Conservation (phyloP, 768 basidiomycete species). For the Boletus sensibilis region DNA sequence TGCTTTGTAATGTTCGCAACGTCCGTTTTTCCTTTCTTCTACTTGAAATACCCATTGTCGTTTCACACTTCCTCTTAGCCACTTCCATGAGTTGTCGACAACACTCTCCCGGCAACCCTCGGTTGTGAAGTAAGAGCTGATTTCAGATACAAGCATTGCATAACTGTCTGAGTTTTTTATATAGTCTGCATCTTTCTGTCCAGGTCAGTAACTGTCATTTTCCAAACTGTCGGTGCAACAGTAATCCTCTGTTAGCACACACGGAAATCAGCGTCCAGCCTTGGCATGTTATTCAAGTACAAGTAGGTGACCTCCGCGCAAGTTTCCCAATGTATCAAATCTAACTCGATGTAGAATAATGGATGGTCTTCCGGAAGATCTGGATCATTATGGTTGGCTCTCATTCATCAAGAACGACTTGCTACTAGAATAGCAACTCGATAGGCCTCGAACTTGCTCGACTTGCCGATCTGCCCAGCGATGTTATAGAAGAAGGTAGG, state of each 20-base stretch:
- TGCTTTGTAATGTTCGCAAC: conserved; percentile 91
- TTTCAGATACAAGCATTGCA: neutral
- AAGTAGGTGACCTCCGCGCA: conserved; percentile 43
- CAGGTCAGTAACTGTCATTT: conserved; percentile 47
- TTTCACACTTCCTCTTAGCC: conserved; percentile 40
- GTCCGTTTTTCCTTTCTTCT: conserved; percentile 37
- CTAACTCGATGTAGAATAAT: conserved; percentile 51
- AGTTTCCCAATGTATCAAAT: neutral
- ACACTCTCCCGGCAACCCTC: conserved; percentile 77
- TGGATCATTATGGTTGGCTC: conserved; percentile 68
- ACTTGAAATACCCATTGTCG: neutral
- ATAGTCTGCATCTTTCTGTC: conserved; percentile 78
- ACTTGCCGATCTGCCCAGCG: conserved; percentile 78
- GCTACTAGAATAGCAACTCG: neutral
- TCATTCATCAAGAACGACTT: neutral
- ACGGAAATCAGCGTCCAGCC: conserved; percentile 49
- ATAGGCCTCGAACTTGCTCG: conserved; percentile 86
- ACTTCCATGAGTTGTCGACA: conserved; percentile 76
- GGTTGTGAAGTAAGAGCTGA: conserved; percentile 66
- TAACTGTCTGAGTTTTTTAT: neutral
- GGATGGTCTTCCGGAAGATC: conserved; percentile 63
- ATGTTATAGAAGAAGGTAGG: conserved; percentile 63
- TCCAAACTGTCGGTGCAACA: neutral
- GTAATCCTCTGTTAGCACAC: conserved; percentile 43
- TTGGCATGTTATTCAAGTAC: conserved; percentile 78